These are phyloP conservation scores for Claviceps sp. DNA, from an alignment of 2,329 filamentous ascomycete genomes.

Conservation along the genomic window DNA sequence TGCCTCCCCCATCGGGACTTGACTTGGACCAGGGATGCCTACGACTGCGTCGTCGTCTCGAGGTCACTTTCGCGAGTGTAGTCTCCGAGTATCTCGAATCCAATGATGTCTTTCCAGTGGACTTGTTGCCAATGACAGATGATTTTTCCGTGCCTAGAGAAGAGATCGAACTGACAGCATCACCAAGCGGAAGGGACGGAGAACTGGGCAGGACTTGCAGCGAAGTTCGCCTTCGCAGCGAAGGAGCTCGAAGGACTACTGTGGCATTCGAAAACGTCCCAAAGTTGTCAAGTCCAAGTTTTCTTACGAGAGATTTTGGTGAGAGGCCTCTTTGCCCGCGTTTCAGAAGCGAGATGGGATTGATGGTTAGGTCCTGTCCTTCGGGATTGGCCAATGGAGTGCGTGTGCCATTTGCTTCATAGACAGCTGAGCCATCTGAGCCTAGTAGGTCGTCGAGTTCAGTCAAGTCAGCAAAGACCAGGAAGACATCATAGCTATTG, in stretches of 20 bases:
- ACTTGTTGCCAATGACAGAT: conserved; percentile 13
- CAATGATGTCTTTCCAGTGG: conserved; percentile 21
- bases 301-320: conserved; percentile 15
- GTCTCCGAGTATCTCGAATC: conserved; percentile 17
- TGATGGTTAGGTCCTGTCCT: not conserved
- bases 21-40: conserved; percentile 23
- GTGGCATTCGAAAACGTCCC: conserved; percentile 17
- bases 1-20: conserved; percentile 20
- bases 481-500: not conserved
- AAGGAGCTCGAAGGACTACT: conserved; percentile 13
- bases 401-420: conserved; percentile 6
- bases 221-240: conserved; percentile 13
- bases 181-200: conserved; percentile 10
- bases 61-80: conserved; percentile 10
- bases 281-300: conserved; percentile 13
- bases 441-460: conserved; percentile 7
- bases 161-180: conserved; percentile 13
- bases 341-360: not conserved
- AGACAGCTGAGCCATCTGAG: conserved; percentile 11
- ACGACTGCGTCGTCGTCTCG: conserved; percentile 15
- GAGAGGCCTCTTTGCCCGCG: conserved; percentile 10
- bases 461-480: not conserved
- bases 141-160: conserved; percentile 14
- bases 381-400: conserved; percentile 1
- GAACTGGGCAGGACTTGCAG: conserved; percentile 12